Evolutionary conservation across 805 yeast species (phyloP), one percentile per base, ranked within the genome.

Genomic region (Komagataella pseudopastoris): DNA sequence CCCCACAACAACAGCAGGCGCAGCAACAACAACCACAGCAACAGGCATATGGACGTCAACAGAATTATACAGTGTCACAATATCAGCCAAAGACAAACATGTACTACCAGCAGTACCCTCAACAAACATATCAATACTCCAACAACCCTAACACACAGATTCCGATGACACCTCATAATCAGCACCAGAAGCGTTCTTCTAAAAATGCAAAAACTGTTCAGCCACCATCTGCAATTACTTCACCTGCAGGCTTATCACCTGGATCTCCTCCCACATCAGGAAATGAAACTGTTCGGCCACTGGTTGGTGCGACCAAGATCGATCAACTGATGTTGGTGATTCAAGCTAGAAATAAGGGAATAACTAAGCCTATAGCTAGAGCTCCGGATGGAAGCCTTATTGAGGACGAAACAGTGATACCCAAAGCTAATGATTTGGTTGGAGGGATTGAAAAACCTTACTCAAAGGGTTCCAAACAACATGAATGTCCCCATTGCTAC

Each of bases 301-400:
- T 83, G 20, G 64, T 88, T 5, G 96, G 96, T 1, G 88, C 90
- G 3, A 90, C 96, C 0, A 86, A 86, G 61, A 87, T 90, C 23
- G 98, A 90, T 66, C 95, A 85, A 59, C 70, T 90, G 60, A 88
- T 90, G 96, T 71, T 90, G 49, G 86, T 88, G 44, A 85, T 90
- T 51, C 96, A 90, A 64, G 95, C 96, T 0, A 75, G 95, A 50
- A 85, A 84, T 54, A 84, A 85, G 56, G 86, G 90, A 6, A 72
- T 83, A 23, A 78, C 78, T n/a, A 76, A 80, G 8, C 77, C 74
- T 49, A 81, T 85, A 46, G 72, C 75, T 49, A 82, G 80, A 55
- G 78, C 83, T 1, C 77, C 77, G 6, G 90, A 84, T 64, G 95
- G 95, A 1, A 77, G 81, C 44, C 73, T 83, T 24, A 60, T 82